phyloP scores from a whole-genome alignment of 1,139 yeast genomes.

The Eremothecium gossypii region DNA sequence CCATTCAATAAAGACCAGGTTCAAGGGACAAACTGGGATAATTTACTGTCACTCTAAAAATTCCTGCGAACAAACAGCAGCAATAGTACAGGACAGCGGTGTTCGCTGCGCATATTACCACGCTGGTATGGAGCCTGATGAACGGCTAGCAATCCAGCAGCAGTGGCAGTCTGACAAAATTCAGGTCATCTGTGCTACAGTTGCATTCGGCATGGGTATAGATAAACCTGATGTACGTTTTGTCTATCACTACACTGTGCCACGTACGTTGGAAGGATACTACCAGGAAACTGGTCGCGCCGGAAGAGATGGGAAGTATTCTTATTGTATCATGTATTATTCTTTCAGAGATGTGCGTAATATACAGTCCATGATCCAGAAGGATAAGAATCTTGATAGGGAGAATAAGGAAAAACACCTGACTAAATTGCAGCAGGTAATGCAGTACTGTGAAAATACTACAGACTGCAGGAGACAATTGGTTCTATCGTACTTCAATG shows the following conservation, averaged over 20 bases:
- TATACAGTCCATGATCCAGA: constrained; percentile 65
- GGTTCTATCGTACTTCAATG: constrained; percentile 84
- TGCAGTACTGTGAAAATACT: constrained; percentile 84
- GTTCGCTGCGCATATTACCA: constrained; percentile 71
- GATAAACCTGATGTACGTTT: constrained; percentile 92
- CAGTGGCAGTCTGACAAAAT: constrained; percentile 71
- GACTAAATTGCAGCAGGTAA: constrained; percentile 70
- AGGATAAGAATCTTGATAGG: constrained; percentile 58
- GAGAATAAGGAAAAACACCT: constrained; percentile 69
- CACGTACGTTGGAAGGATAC: constrained; percentile 87
- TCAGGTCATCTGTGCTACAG: constrained; percentile 87
- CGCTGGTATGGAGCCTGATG: constrained; percentile 85
- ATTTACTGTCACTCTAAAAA: constrained; percentile 88
- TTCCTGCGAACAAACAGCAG: constrained; percentile 76
- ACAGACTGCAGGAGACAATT: constrained; percentile 87
- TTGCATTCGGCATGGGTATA: constrained; percentile 98
- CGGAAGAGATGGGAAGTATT: constrained; percentile 81
- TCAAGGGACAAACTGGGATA: constrained; percentile 65
- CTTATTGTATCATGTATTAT: constrained; percentile 78
- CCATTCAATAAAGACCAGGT: constrained; percentile 43
- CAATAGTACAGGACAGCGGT: constrained; percentile 50
- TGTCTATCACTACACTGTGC: constrained; percentile 84
- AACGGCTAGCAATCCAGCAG: constrained; percentile 57
- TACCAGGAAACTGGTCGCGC: constrained; percentile 99
- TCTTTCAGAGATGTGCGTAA: constrained; percentile 67